Conservation (phyloP, 352 stramenopile species). For the Phytophthora boehmeriae region DNA sequence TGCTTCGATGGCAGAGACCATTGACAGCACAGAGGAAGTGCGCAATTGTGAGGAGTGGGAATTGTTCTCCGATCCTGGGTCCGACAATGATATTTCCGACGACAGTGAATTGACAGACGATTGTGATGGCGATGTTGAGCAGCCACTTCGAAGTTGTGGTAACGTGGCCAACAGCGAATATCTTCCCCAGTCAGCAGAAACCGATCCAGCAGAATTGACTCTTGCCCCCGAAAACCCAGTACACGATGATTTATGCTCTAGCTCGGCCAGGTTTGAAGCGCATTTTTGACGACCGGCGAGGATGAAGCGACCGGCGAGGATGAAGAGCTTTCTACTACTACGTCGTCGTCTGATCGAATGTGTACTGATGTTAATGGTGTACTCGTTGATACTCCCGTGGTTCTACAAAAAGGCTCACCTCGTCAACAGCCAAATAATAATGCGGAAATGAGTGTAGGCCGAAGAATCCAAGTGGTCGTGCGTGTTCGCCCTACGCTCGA, state of each 20-base stretch:
- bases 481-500: slow-evolving; percentile 56
- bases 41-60: slow-evolving; percentile 49
- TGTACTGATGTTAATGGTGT: too few relatives aligned
- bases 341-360: too few relatives aligned
- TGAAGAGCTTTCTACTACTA: too few relatives aligned
- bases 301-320: neutral
- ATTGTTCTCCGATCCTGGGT: slow-evolving; percentile 25
- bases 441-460: slow-evolving; percentile 5
- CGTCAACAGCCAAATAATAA: slow-evolving; percentile 3
- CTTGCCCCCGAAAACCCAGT: neutral
- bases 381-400: neutral
- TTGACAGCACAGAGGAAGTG: slow-evolving; percentile 43
- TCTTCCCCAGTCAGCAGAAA: too few relatives aligned
- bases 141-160: neutral
- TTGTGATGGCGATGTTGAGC: neutral
- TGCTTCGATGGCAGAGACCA: slow-evolving; percentile 42
- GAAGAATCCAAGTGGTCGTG: slow-evolving; percentile 70
- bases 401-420: neutral
- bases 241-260: neutral
- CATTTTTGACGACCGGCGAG: too few relatives aligned
- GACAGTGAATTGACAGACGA: slow-evolving; percentile 4
- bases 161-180: neutral
- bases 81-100: slow-evolving; percentile 7
- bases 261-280: neutral
- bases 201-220: neutral